phyloP scores from a whole-genome alignment of 768 basidiomycete genomes.

The Galerina sulciceps region DNA sequence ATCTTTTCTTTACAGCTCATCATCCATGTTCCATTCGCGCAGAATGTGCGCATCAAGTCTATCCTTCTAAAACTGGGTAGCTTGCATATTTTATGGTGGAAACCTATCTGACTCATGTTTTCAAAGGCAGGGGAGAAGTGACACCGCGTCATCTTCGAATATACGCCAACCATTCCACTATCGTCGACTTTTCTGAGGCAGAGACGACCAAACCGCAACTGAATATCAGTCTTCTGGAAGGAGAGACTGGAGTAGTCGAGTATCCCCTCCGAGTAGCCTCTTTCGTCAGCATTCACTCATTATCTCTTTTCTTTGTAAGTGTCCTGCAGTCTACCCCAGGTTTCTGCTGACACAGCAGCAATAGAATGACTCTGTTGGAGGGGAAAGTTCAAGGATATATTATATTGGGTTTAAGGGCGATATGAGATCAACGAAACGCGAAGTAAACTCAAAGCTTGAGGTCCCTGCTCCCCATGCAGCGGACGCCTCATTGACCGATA shows the following conservation, averaged over 20 bases:
- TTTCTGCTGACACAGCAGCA: neutral
- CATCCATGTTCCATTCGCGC: slow-evolving; percentile 79
- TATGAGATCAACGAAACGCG: slow-evolving; percentile 53
- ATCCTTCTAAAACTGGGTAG: slow-evolving; percentile 78
- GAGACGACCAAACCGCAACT: slow-evolving; percentile 73
- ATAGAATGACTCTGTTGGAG: slow-evolving; percentile 71
- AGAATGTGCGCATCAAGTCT: slow-evolving; percentile 78
- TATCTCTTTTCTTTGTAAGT: slow-evolving; percentile 84
- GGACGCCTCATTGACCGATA: slow-evolving; percentile 70
- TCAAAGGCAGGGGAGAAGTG: slow-evolving; percentile 72
- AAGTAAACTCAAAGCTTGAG: slow-evolving; percentile 65
- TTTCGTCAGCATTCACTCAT: slow-evolving; percentile 72
- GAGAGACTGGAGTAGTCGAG: slow-evolving; percentile 69
- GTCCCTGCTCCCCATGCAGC: slow-evolving; percentile 83
- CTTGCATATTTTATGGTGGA: neutral
- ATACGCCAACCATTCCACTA: slow-evolving; percentile 74
- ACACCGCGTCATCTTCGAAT: slow-evolving; percentile 77
- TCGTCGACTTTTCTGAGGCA: slow-evolving; percentile 78
- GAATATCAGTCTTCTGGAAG: slow-evolving; percentile 71
- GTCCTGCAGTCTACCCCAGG: slow-evolving; percentile 4
- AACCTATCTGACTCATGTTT: neutral
- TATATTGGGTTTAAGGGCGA: slow-evolving; percentile 88
- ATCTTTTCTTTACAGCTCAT: slow-evolving; percentile 56
- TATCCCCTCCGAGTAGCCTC: slow-evolving; percentile 80
- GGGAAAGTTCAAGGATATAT: slow-evolving; percentile 68